Base-by-base conservation (phyloP, 768 basidiomycete genomes). In the Chalciporus chontae region DNA sequence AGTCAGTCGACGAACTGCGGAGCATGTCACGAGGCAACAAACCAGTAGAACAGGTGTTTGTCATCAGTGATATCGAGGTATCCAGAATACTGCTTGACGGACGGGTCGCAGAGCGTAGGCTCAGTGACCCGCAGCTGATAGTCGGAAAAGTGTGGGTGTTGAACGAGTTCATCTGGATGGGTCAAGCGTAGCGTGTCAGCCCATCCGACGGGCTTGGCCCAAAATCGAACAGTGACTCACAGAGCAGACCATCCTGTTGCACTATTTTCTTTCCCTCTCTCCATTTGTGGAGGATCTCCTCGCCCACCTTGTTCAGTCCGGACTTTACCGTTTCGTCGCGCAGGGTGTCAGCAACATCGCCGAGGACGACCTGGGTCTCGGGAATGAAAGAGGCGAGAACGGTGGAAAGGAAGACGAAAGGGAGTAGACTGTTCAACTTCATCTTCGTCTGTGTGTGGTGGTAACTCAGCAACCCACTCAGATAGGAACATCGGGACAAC, bases 1-100 rank as follows among this genome's bases (percentile, higher is more conserved):
- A 11, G n/a, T 45, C 18, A 45, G 24, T 18, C 50, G 40, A 43
- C 18, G 1, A 39, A 43, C 49, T 17, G 26, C 26, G 5, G 43
- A 37, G 29, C 13, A 36, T 45, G 7, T 0, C 29, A 5, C 5
- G 23, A 29, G 14, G 26, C 21, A 50, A 66, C 75, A 58, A 58
- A 86, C 90, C 90, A 93, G 73, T 90, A 92, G 78, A 93, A 94
- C 19, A 93, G 73, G 59, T 93, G 90, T 57, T 86, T 87, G 58
- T 83, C 81, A 8, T 87, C 79, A 0, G 81, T 79, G 48, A 90
- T 78, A 62, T 93, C 90, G 27, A 94, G 76, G 66, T 92, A 94
- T 24, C 90, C 90, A 29, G 85, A 87, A 54, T 86, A 81, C 61
- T 89, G 86, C 47, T 69, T 65, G 27, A 92, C 89, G n/a, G 77